A percentile compares a stretch with the other conserved stretches of the same genome.
These are phyloP conservation scores for Pisolithus thermaeus DNA, from an alignment of 1,284 basidiomycete species.

Conservation along the genomic window DNA sequence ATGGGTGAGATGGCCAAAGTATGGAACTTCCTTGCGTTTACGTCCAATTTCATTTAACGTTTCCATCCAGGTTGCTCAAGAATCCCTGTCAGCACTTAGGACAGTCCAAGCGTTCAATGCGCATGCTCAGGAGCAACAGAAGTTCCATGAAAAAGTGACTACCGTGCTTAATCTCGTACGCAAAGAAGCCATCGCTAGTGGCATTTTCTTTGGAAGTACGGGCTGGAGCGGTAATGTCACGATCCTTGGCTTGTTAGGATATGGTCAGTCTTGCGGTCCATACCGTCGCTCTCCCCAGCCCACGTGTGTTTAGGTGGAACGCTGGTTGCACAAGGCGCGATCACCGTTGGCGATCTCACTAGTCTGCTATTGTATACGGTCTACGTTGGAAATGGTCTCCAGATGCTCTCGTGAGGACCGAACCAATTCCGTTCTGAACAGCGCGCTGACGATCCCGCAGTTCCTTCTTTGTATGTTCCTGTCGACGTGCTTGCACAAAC, in stretches of 20 bases:
- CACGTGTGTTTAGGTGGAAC: conserved; percentile 60
- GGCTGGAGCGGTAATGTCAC: conserved; percentile 96
- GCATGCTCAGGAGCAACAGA: conserved; percentile 63
- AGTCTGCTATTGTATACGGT: conserved; percentile 92
- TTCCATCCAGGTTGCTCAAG: conserved; percentile 63
- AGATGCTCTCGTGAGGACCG: conserved; percentile 70
- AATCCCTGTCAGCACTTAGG: conserved; percentile 87
- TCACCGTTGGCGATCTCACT: conserved; percentile 88
- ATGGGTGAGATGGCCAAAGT: conserved; percentile 92
- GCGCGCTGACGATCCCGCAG: conserved; percentile 7
- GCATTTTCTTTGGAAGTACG: conserved; percentile 89
- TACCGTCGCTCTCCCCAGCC: background rate
- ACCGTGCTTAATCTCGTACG: conserved; percentile 73
- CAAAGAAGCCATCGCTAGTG: conserved; percentile 87
- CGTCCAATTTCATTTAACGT: background rate
- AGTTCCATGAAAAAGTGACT: conserved; percentile 64
- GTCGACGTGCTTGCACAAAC: background rate
- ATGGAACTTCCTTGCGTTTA: conserved; percentile 9
- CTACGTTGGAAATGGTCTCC: conserved; percentile 77
- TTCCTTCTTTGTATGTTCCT: conserved; percentile 37
- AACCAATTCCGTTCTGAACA: background rate
- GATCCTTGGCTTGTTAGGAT: conserved; percentile 83
- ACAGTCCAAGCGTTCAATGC: conserved; percentile 93
- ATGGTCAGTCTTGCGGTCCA: conserved; percentile 47
- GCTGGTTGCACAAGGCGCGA: conserved; percentile 81